Evolutionary conservation across 2,329 filamentous ascomycete genomes (phyloP).

Genomic region (Fusarium chaquense): DNA sequence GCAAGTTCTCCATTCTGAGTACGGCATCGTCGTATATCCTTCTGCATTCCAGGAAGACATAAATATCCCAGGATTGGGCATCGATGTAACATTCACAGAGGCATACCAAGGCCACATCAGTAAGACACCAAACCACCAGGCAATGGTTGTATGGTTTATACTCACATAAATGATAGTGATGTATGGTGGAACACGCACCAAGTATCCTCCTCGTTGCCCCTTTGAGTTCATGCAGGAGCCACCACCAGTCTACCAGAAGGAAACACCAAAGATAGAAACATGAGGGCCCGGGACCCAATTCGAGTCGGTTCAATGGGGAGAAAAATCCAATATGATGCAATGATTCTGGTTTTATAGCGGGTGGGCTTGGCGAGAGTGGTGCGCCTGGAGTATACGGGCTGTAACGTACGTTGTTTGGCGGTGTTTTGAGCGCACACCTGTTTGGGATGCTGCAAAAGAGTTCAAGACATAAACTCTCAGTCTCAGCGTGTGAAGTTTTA

Average conservation of each 20-base stretch:
- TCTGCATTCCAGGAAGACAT: constrained; percentile 55
- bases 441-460: background rate
- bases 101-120: constrained; percentile 54
- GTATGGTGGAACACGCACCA: constrained; percentile 49
- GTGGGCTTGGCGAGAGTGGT: constrained; percentile 14
- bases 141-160: background rate
- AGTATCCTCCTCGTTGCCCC: constrained; percentile 53
- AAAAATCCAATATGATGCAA: background rate
- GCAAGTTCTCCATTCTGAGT: constrained; percentile 54
- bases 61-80: constrained; percentile 49
- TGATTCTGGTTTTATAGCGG: constrained; percentile 11
- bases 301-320: background rate
- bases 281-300: constrained; percentile 1
- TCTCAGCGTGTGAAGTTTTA: constrained; percentile 17
- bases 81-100: constrained; percentile 54
- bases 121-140: constrained; percentile 31
- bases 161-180: constrained; percentile 48
- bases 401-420: constrained; percentile 3
- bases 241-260: constrained; percentile 52
- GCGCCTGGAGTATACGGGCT: constrained; percentile 9
- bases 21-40: constrained; percentile 57
- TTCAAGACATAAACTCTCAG: constrained; percentile 5
- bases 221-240: constrained; percentile 55
- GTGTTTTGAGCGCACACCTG: constrained; percentile 9
- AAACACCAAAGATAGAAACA: constrained; percentile 18